Percentiles rank a stretch among this genome's conserved stretches.
phyloP scores from a whole-genome alignment of 1,139 yeast genomes.

The Taphrina pruni region DNA sequence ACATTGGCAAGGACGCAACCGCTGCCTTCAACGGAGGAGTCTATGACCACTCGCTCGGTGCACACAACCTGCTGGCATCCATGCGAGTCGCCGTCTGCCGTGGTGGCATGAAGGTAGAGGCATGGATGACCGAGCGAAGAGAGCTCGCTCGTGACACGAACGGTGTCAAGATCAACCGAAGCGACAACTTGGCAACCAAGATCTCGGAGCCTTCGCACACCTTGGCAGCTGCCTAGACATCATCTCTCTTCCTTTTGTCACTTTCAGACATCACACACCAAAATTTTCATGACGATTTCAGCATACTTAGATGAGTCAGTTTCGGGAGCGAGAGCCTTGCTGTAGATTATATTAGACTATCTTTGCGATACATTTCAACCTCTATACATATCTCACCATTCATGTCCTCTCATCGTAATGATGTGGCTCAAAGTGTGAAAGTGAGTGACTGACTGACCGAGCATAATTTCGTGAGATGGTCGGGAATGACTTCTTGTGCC shows the following conservation, averaged over 20 bases:
- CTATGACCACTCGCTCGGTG: constrained; percentile 95
- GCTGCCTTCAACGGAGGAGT: constrained; percentile 98
- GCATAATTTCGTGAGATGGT: too few relatives aligned
- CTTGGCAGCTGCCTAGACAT: constrained; percentile 23
- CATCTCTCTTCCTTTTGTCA: not conserved
- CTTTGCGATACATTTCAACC: not conserved
- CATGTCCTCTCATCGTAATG: too few relatives aligned
- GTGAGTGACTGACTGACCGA: too few relatives aligned
- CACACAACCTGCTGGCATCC: constrained; percentile 91
- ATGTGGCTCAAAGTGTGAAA: too few relatives aligned
- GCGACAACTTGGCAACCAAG: constrained; percentile 65
- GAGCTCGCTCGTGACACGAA: constrained; percentile 60
- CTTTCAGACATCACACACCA: not conserved
- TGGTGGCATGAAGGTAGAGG: constrained; percentile 81
- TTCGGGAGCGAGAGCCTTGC: constrained; percentile 9
- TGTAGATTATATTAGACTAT: constrained; percentile 6
- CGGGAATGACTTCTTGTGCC: too few relatives aligned
- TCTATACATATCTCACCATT: not conserved
- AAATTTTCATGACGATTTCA: not conserved
- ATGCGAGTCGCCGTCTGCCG: constrained; percentile 95
- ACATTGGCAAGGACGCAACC: constrained; percentile 94
- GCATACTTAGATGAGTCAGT: not conserved
- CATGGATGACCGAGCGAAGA: constrained; percentile 62
- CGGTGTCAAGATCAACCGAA: constrained; percentile 63
- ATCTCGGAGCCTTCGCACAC: constrained; percentile 36